Evolutionary conservation across 108 stramenopile species (phyloP), one percentile per base, ranked within the genome.

Genomic region (Cyclostephanos tholiformis): DNA sequence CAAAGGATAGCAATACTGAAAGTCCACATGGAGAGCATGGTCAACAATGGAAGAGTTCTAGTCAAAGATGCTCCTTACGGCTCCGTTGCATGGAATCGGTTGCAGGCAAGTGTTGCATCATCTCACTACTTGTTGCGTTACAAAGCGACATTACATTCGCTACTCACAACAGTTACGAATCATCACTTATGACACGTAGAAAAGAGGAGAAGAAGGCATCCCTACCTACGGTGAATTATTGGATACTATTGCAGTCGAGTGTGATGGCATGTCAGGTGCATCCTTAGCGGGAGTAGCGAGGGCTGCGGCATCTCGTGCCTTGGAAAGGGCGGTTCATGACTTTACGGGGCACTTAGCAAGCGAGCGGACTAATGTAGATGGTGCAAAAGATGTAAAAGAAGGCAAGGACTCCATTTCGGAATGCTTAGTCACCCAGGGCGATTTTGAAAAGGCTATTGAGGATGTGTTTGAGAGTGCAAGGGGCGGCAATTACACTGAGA

Each of bases 191-290:
- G 35, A 10, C 36, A 20, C 16, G 2, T 23, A 62, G 70, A 39
- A 29, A 29, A 65, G 55, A 12, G 72, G 71, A 22, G 46, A 25
- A 17, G 56, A 66, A 29, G 72, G 29, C 11, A 11, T 84, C 25
- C 84, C 69, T n/a, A 71, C 85, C 17, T 89, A 86, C 41, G 84
- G 80, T 22, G 88, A 87, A 44, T 68, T 95, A 0, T 61, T 95
- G 25, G 70, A 84, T 55, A 58, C 73, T 23, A 57, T 95, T 52
- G 91, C 89, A 26, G 67, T 62, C n/a, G 65, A 84, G 53, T 88
- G 88, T 53, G 90, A 95, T 60, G 89, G 88, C 11, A 87, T 91
- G 65, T 87, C 87, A 2, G 93, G 93, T n/a, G 93, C 93, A 38
- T 82, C 83, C 5, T 63, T 95, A 5, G 91, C 91, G 51, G 91